These are phyloP conservation scores for Fistulifera pelliculosa DNA, from an alignment of 108 stramenopile species.

Conservation along the genomic window DNA sequence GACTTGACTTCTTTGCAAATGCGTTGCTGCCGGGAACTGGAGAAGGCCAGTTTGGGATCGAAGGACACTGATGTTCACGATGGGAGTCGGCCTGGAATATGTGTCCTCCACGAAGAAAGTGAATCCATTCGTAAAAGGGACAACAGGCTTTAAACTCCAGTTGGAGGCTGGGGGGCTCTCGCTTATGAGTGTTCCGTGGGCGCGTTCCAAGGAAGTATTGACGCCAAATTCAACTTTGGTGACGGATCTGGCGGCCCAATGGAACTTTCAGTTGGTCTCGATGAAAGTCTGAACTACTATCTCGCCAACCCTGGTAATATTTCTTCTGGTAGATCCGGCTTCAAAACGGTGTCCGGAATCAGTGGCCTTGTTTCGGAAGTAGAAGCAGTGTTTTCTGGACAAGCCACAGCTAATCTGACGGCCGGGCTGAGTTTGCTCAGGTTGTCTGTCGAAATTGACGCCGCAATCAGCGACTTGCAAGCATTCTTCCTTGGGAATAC, in stretches of 20 bases:
- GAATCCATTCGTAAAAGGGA: slow-evolving; percentile 21
- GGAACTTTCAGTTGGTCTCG: slow-evolving; percentile 13
- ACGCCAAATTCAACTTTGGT: slow-evolving; percentile 9
- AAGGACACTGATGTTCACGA: slow-evolving; percentile 11
- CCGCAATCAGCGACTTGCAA: slow-evolving; percentile 16
- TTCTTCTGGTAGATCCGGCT: neutral
- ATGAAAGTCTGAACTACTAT: slow-evolving; percentile 23
- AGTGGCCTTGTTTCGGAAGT: slow-evolving; percentile 10
- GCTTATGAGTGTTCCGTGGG: slow-evolving; percentile 19
- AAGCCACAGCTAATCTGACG: slow-evolving; percentile 2
- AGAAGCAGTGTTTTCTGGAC: slow-evolving; percentile 10
- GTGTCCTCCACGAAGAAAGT: slow-evolving; percentile 10
- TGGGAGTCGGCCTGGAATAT: slow-evolving; percentile 14
- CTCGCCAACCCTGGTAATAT: slow-evolving; percentile 5
- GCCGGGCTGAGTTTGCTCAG: neutral
- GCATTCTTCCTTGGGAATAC: slow-evolving; percentile 1
- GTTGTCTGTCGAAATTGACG: neutral
- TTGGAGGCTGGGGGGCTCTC: slow-evolving; percentile 10
- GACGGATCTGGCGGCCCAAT: slow-evolving; percentile 1
- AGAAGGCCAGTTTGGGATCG: slow-evolving; percentile 3
- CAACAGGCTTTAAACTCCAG: slow-evolving; percentile 14
- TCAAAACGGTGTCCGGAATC: slow-evolving; percentile 3
- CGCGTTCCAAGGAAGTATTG: slow-evolving; percentile 12
- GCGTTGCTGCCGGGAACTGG: slow-evolving; percentile 10
- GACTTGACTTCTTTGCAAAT: slow-evolving; percentile 5